Conservation (phyloP, 805 yeast genomes). For the Candida quercuum region DNA sequence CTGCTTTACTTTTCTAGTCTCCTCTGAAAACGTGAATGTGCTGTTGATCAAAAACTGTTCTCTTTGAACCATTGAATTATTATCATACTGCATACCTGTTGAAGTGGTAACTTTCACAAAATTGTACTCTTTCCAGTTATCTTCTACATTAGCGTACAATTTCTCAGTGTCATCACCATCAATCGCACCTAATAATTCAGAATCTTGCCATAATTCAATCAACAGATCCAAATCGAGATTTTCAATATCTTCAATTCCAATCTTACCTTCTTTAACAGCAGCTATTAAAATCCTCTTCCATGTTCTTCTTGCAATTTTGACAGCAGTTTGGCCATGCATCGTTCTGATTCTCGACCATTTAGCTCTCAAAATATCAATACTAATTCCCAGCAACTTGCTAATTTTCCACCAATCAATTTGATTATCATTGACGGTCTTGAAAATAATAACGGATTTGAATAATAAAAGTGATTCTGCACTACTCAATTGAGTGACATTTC, state of each 20-base stretch:
- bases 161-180: constrained; percentile 17
- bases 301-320: constrained; percentile 44
- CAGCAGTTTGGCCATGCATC: constrained; percentile 55
- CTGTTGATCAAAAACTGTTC: constrained; percentile 47
- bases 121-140: constrained; percentile 42
- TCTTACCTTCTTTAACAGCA: constrained; percentile 51
- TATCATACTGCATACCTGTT: constrained; percentile 38
- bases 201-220: constrained; percentile 60
- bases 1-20: constrained; percentile 8
- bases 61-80: constrained; percentile 65
- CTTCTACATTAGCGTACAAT: constrained; percentile 33
- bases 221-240: constrained; percentile 46
- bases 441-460: constrained; percentile 60
- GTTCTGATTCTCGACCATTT: constrained; percentile 67
- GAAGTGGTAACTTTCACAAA: constrained; percentile 30
- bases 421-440: constrained; percentile 53
- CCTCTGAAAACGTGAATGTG: constrained; percentile 35
- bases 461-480: constrained; percentile 26
- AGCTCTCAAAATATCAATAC: constrained; percentile 43
- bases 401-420: constrained; percentile 63
- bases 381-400: constrained; percentile 38
- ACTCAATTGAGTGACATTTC: constrained; percentile 14
- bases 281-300: constrained; percentile 65
- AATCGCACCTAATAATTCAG: constrained; percentile 29
- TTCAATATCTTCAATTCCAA: constrained; percentile 44